Evolutionary conservation across 768 basidiomycete genomes (phyloP).

Genomic region (Nidularia sp.): DNA sequence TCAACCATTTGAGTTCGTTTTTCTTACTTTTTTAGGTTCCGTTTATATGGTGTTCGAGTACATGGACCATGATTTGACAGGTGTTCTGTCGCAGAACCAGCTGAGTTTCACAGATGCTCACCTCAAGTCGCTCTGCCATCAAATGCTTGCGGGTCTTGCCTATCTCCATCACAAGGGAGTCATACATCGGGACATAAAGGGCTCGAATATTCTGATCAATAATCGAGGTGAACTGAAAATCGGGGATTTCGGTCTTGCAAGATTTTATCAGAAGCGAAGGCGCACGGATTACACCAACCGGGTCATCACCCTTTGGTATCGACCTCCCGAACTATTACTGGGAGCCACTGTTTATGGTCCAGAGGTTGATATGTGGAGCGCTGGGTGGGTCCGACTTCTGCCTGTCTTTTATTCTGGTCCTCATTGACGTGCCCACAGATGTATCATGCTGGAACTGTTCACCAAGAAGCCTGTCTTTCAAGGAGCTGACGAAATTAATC

Average conservation of each 20-base stretch:
- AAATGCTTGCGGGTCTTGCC: conserved; percentile 92
- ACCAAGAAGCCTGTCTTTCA: conserved; percentile 97
- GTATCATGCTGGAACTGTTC: conserved; percentile 98
- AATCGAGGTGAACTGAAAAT: conserved; percentile 91
- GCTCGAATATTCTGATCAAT: conserved; percentile 94
- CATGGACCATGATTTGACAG: conserved; percentile 98
- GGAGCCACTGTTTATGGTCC: conserved; percentile 96
- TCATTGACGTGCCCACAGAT: conserved; percentile 42
- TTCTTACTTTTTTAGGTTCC: conserved; percentile 51
- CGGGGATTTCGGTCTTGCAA: conserved; percentile 94
- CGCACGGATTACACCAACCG: conserved; percentile 97
- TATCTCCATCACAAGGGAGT: conserved; percentile 96
- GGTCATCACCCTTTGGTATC: conserved; percentile 98
- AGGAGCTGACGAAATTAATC: conserved; percentile 96
- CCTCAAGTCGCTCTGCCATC: conserved; percentile 91
- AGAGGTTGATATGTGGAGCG: conserved; percentile 99
- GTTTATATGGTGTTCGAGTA: conserved; percentile 99
- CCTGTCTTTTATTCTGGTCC: background rate
- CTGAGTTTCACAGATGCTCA: conserved; percentile 83
- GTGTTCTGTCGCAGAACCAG: conserved; percentile 86
- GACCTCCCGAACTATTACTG: conserved; percentile 91
- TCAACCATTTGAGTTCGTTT: conserved; percentile 1
- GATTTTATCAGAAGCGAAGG: conserved; percentile 91
- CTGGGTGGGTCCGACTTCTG: conserved; percentile 59
- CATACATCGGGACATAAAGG: conserved; percentile 98